These are phyloP conservation scores for Pseudogymnoascus sp. DNA, from an alignment of 2,329 filamentous ascomycete genomes.

Conservation along the genomic window DNA sequence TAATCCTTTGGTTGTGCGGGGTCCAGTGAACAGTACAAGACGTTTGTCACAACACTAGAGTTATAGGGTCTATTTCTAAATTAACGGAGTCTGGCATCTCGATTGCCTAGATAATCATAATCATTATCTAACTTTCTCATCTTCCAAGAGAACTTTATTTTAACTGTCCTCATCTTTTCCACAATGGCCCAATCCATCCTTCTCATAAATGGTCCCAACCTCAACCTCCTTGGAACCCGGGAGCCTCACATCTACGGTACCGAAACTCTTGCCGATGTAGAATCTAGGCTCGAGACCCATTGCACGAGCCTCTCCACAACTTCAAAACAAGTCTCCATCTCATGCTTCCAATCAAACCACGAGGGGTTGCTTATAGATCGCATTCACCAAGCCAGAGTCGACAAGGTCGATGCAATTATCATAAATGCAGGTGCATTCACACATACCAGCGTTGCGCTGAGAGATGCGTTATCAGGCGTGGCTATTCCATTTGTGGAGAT, in stretches of 20 bases:
- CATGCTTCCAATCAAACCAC: slow-evolving; percentile 67
- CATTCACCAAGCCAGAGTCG: slow-evolving; percentile 57
- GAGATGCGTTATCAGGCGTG: slow-evolving; percentile 66
- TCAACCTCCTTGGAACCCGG: slow-evolving; percentile 69
- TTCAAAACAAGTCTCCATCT: slow-evolving; percentile 34
- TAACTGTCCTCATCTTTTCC: background rate
- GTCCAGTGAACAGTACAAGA: background rate
- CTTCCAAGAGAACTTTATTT: background rate
- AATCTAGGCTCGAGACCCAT: slow-evolving; percentile 21
- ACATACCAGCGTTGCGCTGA: slow-evolving; percentile 67
- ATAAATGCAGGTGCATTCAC: slow-evolving; percentile 73
- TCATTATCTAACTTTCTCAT: background rate
- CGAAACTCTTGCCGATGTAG: slow-evolving; percentile 59
- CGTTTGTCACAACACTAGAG: background rate
- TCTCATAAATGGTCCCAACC: slow-evolving; percentile 74
- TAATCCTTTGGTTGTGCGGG: background rate
- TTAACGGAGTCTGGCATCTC: background rate
- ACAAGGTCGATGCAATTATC: slow-evolving; percentile 55
- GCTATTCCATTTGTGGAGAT: slow-evolving; percentile 68
- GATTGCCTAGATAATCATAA: background rate
- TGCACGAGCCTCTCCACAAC: background rate
- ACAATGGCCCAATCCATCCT: slow-evolving; percentile 46
- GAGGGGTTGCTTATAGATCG: slow-evolving; percentile 68
- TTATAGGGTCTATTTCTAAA: background rate
- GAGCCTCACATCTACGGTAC: slow-evolving; percentile 68